phyloP scores from a whole-genome alignment of 148 eudicot genomes.

The Nyssa sinensis region DNA sequence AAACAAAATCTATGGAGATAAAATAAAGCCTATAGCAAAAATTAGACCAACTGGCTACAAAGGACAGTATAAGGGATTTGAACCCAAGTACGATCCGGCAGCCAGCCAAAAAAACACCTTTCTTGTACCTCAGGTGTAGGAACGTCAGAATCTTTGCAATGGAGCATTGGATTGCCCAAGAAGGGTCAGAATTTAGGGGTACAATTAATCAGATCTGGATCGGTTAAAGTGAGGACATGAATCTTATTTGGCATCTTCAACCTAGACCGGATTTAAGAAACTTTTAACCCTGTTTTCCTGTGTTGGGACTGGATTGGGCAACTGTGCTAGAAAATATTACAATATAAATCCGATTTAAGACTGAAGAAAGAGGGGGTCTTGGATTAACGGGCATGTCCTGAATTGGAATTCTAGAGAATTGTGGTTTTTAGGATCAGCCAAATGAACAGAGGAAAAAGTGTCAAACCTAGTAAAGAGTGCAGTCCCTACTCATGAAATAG shows the following conservation, averaged over 20 bases:
- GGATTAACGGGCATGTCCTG: neutral
- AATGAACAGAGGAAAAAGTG: neutral
- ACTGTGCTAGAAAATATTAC: neutral
- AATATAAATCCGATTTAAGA: too few species aligned
- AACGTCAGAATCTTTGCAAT: too few species aligned
- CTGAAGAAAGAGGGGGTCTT: neutral
- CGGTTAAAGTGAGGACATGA: neutral
- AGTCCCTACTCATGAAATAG: neutral
- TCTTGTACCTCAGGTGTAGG: too few species aligned
- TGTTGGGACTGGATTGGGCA: neutral
- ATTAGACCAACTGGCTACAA: too few species aligned
- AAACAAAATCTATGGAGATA: too few species aligned
- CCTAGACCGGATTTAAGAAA: neutral
- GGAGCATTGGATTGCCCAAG: neutral
- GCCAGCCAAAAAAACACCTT: too few species aligned
- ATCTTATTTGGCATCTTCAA: neutral
- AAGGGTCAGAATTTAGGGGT: neutral
- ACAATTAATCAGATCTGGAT: neutral
- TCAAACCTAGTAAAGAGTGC: constrained; percentile 5
- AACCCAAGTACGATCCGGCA: too few species aligned
- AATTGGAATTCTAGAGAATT: neutral
- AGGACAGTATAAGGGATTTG: too few species aligned
- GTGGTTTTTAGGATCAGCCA: neutral
- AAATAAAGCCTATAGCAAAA: too few species aligned
- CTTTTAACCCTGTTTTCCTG: neutral